Percentiles rank a stretch among this genome's conserved stretches.
Conservation (phyloP, 2,329 filamentous ascomycete species). For the Lasiodiplodia citricola region DNA sequence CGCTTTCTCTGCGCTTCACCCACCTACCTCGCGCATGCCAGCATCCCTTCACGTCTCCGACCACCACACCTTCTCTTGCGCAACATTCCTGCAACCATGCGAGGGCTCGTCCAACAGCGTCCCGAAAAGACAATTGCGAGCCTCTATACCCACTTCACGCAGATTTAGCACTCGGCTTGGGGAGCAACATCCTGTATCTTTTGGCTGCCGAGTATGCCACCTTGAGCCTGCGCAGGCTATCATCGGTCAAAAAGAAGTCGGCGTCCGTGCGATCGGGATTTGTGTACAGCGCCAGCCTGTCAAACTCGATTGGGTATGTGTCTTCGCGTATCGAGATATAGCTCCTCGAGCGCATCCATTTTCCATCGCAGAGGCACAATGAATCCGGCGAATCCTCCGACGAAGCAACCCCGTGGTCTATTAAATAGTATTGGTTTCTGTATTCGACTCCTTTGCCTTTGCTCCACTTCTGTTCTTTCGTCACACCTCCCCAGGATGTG, state of each 20-base stretch:
- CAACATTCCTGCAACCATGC: too few species aligned
- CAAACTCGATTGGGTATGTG: not conserved
- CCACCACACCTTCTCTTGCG: too few species aligned
- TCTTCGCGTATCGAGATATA: not conserved
- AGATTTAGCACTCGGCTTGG: too few species aligned
- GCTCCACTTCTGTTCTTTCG: not conserved
- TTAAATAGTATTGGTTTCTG: not conserved
- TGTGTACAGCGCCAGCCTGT: not conserved
- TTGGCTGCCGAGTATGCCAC: not conserved
- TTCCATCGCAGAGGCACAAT: not conserved
- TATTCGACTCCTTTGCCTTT: not conserved
- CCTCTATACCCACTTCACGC: not conserved
- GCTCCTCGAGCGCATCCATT: not conserved
- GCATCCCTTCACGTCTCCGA: too few species aligned
- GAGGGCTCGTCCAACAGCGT: too few species aligned
- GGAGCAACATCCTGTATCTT: not conserved
- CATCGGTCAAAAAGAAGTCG: not conserved
- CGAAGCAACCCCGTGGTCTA: not conserved
- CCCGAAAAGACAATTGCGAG: too few species aligned
- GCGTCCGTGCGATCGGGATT: not conserved
- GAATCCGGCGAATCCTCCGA: not conserved
- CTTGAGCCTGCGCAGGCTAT: not conserved
- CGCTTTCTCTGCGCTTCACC: not conserved
- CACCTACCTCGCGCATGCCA: too few species aligned
- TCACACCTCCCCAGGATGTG: not conserved